Base-by-base conservation (phyloP, 2,329 filamentous ascomycete genomes). In the Colletotrichum theobromicola region DNA sequence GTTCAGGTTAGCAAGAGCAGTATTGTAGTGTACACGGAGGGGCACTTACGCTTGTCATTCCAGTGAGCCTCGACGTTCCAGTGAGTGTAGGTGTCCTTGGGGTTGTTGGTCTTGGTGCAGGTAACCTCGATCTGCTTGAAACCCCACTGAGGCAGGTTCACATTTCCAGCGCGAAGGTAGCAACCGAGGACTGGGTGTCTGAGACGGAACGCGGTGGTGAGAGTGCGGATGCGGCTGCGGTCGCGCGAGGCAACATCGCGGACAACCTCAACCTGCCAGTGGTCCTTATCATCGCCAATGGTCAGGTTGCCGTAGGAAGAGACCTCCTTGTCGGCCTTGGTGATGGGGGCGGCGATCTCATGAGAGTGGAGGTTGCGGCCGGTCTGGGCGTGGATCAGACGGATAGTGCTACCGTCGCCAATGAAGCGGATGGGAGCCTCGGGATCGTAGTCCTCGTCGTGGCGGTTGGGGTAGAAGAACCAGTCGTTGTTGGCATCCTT, bases 401-500 rank as follows among this genome's bases (percentile, higher is more conserved):
- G 96, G 79, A 99, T 91, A 72, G 91, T 87, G 80, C 94, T 91
- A 76, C 93, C 93, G 82, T 99, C 93, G 18, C 90, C 93, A 78
- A 98, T 91, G 81, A 93, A 98, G 76, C 95, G 88, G 42, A 93
- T 91, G 72, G 92, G 89, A n/a, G 87, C 92, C 74, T 94, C 92
- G 6, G 91, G 85, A 79, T 96, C 89, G 81, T 93, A 98, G 21
- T 94, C 93, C 28, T 90, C 85, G 74, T 98, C 91, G 68, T 89
- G 85, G 76, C 97, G 94, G 87, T 96, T 98, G 30, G 97, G 97
- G 84, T 98, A 98, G 86, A 99, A 96, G 87, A 97, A 98, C 97
- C 97, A 99, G 84, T 99, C 97, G 84, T 99, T 99, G 91, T 99
- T 99, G 83, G 96, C 90, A 88, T 99, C 97, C 84, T 99, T 99